Conservation (phyloP, 768 basidiomycete genomes). For the Boletus speciosus region DNA sequence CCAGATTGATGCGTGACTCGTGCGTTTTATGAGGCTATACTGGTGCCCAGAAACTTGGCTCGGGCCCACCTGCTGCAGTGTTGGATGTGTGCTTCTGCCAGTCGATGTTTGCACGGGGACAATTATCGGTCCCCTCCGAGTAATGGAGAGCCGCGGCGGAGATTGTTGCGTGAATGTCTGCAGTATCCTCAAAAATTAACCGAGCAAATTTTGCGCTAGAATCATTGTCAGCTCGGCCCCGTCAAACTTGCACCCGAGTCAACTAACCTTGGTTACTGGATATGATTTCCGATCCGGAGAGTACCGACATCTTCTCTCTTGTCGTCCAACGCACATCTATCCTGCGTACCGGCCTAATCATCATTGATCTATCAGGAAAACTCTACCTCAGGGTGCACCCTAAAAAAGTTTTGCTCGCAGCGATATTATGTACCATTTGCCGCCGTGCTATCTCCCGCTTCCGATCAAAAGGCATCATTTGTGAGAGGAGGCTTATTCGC, state of each 20-base stretch:
- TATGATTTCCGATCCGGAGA: conserved; percentile 21
- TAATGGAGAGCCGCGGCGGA: conserved; percentile 23
- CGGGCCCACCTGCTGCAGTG: conserved; percentile 1
- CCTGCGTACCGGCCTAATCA: conserved; percentile 8
- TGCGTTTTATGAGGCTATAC: conserved; percentile 23
- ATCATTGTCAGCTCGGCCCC: conserved; percentile 21
- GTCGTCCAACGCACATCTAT: conserved; percentile 11
- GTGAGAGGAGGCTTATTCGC: conserved; percentile 9
- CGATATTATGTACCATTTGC: conserved; percentile 30
- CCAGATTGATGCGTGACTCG: conserved; percentile 12
- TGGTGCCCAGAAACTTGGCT: conserved; percentile 10
- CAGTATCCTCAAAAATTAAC: conserved; percentile 8
- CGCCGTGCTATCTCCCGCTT: conserved; percentile 21
- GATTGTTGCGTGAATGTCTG: conserved; percentile 22
- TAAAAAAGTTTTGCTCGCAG: conserved; percentile 24
- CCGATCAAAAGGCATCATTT: conserved; percentile 23
- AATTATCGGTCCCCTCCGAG: conserved; percentile 11
- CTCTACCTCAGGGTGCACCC: conserved; percentile 32
- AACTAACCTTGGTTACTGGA: too few species aligned
- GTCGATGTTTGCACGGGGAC: conserved; percentile 6
- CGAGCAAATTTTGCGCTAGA: background rate
- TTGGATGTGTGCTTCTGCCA: background rate
- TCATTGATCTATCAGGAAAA: conserved; percentile 11
- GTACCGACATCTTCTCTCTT: conserved; percentile 19
- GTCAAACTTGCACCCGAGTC: conserved; percentile 3